Percentiles rank a stretch among this genome's conserved stretches.
These are phyloP conservation scores for Blastomyces emzantsi DNA, from an alignment of 2,329 filamentous ascomycete genomes.

Conservation along the genomic window DNA sequence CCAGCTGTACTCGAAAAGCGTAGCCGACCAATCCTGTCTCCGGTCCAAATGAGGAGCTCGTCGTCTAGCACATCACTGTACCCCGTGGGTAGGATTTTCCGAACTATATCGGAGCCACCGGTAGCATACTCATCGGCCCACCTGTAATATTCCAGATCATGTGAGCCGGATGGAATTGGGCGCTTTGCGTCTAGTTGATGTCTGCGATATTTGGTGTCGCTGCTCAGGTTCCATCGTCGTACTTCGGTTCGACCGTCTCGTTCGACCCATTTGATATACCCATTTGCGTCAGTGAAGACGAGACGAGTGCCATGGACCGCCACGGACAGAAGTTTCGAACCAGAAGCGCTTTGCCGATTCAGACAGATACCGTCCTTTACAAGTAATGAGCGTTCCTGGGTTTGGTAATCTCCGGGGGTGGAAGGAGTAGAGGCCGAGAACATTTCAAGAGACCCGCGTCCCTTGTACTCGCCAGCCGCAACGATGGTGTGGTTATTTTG, in stretches of 20 bases:
- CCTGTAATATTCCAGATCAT: constrained; percentile 35
- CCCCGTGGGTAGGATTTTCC: constrained; percentile 63
- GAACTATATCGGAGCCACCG: constrained; percentile 58
- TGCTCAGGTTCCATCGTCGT: constrained; percentile 50
- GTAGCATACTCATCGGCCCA: constrained; percentile 46
- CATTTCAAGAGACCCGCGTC: constrained; percentile 81
- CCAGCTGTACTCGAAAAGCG: constrained; percentile 46
- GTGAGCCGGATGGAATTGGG: constrained; percentile 37
- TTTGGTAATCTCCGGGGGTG: constrained; percentile 20
- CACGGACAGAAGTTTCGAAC: constrained; percentile 72
- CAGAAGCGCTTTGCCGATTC: constrained; percentile 75
- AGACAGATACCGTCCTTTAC: constrained; percentile 42
- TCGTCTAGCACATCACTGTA: constrained; percentile 38
- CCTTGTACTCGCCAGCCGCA: constrained; percentile 83
- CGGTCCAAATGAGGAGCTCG: constrained; percentile 78
- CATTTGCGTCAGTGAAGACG: constrained; percentile 74
- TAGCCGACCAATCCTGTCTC: constrained; percentile 69
- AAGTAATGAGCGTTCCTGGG: neutral
- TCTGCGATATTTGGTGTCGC: constrained; percentile 15
- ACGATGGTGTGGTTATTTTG: constrained; percentile 57
- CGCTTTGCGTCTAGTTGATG: constrained; percentile 13
- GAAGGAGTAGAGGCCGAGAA: constrained; percentile 42
- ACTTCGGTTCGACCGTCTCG: constrained; percentile 59
- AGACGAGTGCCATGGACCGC: constrained; percentile 72
- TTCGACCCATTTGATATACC: constrained; percentile 84